Percentiles rank a stretch among this genome's conserved stretches.
These are phyloP conservation scores for Globisporangium paddicum DNA, from an alignment of 352 stramenopile species.

Conservation along the genomic window DNA sequence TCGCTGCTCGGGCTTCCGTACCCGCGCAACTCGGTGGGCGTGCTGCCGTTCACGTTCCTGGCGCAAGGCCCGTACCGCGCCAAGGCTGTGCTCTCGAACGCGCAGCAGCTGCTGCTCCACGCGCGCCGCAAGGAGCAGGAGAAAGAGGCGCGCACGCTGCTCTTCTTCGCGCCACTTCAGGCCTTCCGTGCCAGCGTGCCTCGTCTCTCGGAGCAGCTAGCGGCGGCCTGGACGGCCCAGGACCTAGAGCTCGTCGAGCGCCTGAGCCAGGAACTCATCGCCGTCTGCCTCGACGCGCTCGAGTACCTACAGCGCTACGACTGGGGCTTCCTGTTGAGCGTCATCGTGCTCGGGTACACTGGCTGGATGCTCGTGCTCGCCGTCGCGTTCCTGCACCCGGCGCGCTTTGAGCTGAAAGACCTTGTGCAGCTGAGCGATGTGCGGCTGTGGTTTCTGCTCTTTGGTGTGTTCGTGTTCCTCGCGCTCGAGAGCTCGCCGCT, in stretches of 20 bases:
- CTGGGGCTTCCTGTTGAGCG: conserved; percentile 70
- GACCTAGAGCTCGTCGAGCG: conserved; percentile 33
- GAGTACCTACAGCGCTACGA: conserved; percentile 84
- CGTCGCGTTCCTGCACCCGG: conserved; percentile 50
- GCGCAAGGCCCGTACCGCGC: conserved; percentile 56
- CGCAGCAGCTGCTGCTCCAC: conserved; percentile 62
- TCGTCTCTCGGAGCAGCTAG: conserved; percentile 23
- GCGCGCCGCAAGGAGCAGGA: conserved; percentile 61
- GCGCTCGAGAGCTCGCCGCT: conserved; percentile 55
- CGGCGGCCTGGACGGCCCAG: conserved; percentile 9
- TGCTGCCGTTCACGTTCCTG: conserved; percentile 71
- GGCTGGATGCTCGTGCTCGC: conserved; percentile 69
- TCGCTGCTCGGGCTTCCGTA: conserved; percentile 68
- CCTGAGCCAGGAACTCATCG: conserved; percentile 62
- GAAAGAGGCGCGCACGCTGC: conserved; percentile 49
- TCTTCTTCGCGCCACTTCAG: conserved; percentile 54
- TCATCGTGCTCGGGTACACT: conserved; percentile 75
- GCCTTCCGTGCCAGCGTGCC: conserved; percentile 42
- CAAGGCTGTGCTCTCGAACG: conserved; percentile 66
- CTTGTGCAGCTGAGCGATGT: conserved; percentile 10
- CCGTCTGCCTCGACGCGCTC: conserved; percentile 65
- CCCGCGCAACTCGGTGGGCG: conserved; percentile 79
- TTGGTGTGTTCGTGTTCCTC: conserved; percentile 31
- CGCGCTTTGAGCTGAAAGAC: conserved; percentile 23
- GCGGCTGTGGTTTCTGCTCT: conserved; percentile 25